Evolutionary conservation across 257 asterid genomes (phyloP).

Genomic region (Nicotiana tabacum): DNA sequence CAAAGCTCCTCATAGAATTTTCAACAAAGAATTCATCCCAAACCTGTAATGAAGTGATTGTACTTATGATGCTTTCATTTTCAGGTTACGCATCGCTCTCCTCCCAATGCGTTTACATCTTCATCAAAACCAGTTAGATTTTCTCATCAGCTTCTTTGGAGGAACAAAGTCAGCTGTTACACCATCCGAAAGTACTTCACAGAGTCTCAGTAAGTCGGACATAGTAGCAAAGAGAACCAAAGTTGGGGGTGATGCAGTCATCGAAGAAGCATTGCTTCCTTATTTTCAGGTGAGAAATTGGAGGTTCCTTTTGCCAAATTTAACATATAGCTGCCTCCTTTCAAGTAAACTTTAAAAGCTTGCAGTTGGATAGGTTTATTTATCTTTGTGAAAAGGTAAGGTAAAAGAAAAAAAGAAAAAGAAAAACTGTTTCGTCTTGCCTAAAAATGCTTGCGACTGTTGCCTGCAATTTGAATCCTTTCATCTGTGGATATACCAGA

Average conservation of each 20-base stretch:
- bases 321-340: background rate
- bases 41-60: constrained; percentile 1
- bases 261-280: constrained; percentile 84
- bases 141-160: constrained; percentile 86
- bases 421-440: background rate
- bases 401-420: constrained; percentile 5
- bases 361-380: background rate
- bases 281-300: constrained; percentile 73
- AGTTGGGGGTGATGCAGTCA: constrained; percentile 36
- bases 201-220: constrained; percentile 37
- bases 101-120: constrained; percentile 88
- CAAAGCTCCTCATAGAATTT: background rate
- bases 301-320: constrained; percentile 8
- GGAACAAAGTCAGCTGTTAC: constrained; percentile 51
- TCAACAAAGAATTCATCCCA: background rate
- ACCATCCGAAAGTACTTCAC: constrained; percentile 31
- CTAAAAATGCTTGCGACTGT: background rate
- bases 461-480: constrained; percentile 3
- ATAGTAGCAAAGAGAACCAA: constrained; percentile 34
- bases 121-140: constrained; percentile 95
- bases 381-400: background rate
- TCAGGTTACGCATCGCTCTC: constrained; percentile 77
- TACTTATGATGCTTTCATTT: background rate
- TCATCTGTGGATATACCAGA: background rate
- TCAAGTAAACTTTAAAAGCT: background rate